phyloP scores from a whole-genome alignment of 345 rosid species.

The Syzygium oleosum region DNA sequence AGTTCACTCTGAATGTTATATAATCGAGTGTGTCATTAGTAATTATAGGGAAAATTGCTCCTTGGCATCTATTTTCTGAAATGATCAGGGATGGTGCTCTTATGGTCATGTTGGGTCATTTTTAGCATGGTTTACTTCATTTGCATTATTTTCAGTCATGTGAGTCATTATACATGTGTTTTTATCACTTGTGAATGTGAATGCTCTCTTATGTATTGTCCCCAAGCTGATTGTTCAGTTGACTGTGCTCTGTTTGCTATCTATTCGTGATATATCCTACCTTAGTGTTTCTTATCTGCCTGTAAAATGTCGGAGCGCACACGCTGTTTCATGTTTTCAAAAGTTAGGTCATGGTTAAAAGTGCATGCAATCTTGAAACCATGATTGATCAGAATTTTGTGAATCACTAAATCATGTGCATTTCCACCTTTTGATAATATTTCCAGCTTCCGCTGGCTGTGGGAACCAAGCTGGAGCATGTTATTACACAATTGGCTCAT shows the following conservation, averaged over 20 bases:
- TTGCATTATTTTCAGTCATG: too few species aligned
- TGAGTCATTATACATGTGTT: too few species aligned
- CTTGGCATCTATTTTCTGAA: neutral
- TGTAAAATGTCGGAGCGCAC: neutral
- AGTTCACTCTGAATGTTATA: neutral
- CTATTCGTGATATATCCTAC: neutral
- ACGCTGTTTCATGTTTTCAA: neutral
- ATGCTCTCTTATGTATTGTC: too few species aligned
- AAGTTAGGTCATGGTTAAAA: neutral
- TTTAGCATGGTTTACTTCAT: too few species aligned
- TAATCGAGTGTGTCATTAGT: neutral
- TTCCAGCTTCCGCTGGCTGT: conserved; percentile 71
- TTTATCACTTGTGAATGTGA: too few species aligned
- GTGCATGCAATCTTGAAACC: neutral
- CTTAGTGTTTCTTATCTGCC: neutral
- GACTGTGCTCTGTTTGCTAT: neutral
- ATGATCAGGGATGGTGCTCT: neutral
- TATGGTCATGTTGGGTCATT: too few species aligned
- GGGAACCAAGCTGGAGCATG: conserved; percentile 80
- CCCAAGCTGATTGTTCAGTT: too few species aligned
- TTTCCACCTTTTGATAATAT: neutral
- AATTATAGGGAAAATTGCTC: neutral
- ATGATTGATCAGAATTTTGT: neutral
- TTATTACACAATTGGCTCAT: conserved; percentile 59
- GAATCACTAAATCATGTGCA: neutral